Evolutionary conservation across 2,329 filamentous ascomycete genomes (phyloP).

Genomic region (Colletotrichum orchidophilum): DNA sequence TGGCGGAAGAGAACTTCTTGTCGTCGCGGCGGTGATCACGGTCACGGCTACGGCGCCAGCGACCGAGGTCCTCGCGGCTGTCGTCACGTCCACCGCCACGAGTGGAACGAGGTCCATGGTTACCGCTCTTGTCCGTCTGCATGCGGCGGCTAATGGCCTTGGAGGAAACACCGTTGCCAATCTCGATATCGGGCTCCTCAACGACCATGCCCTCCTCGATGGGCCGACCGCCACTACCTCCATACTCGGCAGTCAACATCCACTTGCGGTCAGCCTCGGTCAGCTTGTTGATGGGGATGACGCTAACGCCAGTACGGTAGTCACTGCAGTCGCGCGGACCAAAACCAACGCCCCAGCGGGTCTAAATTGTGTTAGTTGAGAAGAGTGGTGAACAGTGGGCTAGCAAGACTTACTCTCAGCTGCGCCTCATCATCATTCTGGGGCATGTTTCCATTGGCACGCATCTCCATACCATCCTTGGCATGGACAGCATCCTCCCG

Average conservation of each 20-base stretch:
- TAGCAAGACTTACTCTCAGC: conserved; percentile 69
- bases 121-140: conserved; percentile 74
- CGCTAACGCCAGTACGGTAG: conserved; percentile 88
- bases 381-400: background rate
- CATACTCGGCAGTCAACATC: conserved; percentile 93
- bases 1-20: conserved; percentile 35
- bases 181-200: conserved; percentile 98
- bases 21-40: conserved; percentile 43
- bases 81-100: conserved; percentile 52
- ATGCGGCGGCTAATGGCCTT: conserved; percentile 81
- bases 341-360: conserved; percentile 97
- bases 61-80: conserved; percentile 39
- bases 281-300: conserved; percentile 91
- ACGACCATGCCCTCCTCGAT: conserved; percentile 88
- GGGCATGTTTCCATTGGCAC: conserved; percentile 56
- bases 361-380: conserved; percentile 59
- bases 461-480: conserved; percentile 87
- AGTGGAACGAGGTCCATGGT: conserved; percentile 72
- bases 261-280: conserved; percentile 98
- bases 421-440: background rate
- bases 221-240: conserved; percentile 84
- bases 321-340: conserved; percentile 97
- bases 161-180: conserved; percentile 94
- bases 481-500: conserved; percentile 85
- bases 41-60: conserved; percentile 42